Conservation (phyloP, 768 basidiomycete species). For the Kondoa malvinella region DNA sequence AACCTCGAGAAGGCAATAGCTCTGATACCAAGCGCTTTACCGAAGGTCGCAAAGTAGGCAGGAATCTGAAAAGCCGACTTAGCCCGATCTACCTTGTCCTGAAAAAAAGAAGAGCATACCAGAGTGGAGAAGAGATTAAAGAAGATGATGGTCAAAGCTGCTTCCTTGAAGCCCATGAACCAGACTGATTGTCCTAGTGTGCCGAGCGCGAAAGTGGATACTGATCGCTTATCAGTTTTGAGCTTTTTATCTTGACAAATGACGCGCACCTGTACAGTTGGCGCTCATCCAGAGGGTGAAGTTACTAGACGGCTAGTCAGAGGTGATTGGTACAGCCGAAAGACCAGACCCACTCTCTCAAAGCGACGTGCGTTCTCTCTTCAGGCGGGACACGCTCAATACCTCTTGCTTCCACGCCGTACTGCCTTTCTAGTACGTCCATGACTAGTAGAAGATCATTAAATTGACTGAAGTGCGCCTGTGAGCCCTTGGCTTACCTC, state of each 20-base stretch:
- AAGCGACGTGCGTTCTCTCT: conserved; percentile 8
- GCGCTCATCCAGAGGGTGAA: background rate
- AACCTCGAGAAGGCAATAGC: conserved; percentile 22
- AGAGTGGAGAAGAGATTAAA: conserved; percentile 33
- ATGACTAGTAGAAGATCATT: background rate
- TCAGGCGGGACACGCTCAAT: conserved; percentile 12
- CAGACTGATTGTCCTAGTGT: conserved; percentile 22
- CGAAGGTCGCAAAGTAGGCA: conserved; percentile 10
- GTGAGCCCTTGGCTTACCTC: background rate
- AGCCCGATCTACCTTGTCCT: background rate
- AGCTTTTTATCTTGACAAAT: background rate
- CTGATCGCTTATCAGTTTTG: background rate
- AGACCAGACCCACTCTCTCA: conserved; percentile 3
- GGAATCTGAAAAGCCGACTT: background rate
- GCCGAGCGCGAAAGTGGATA: conserved; percentile 9
- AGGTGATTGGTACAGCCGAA: background rate
- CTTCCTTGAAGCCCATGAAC: conserved; percentile 33
- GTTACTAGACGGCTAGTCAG: no score
- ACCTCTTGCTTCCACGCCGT: conserved; percentile 14
- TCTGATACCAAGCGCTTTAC: conserved; percentile 9
- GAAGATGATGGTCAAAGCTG: conserved; percentile 35
- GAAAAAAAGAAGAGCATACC: conserved; percentile 31
- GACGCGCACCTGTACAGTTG: conserved; percentile 8
- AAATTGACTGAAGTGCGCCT: background rate
- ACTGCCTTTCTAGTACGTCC: background rate